Evolutionary conservation across 2,329 filamentous ascomycete species (phyloP).

Genomic region (Colletotrichum phormii): DNA sequence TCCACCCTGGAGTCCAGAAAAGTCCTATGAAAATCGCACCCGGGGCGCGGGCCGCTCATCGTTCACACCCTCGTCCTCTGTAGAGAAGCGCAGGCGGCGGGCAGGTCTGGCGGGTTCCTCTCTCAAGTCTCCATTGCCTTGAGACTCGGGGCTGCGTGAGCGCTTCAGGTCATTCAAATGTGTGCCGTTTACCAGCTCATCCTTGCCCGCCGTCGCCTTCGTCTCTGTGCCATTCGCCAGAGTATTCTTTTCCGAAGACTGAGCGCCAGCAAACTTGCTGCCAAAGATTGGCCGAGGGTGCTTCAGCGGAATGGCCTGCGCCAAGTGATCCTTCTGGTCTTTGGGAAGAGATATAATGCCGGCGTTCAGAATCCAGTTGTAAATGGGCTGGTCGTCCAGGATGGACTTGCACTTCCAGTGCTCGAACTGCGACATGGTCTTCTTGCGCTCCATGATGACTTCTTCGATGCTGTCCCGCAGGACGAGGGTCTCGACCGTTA

Average conservation of each 20-base stretch:
- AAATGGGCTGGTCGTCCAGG: slow-evolving; percentile 68
- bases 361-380: slow-evolving; percentile 69
- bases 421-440: slow-evolving; percentile 78
- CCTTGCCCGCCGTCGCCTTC: background rate
- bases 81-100: slow-evolving; percentile 48
- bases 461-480: slow-evolving; percentile 86
- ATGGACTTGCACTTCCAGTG: slow-evolving; percentile 66
- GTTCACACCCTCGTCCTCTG: background rate
- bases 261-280: slow-evolving; percentile 56
- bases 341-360: slow-evolving; percentile 53
- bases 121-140: slow-evolving; percentile 11
- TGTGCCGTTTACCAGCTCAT: background rate
- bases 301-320: slow-evolving; percentile 61
- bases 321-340: slow-evolving; percentile 47
- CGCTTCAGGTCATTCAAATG: slow-evolving; percentile 42
- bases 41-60: background rate
- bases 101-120: slow-evolving; percentile 42
- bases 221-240: slow-evolving; percentile 42
- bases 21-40: background rate
- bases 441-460: slow-evolving; percentile 79
- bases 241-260: slow-evolving; percentile 60
- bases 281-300: slow-evolving; percentile 64
- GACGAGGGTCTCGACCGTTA: slow-evolving; percentile 88
- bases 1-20: background rate
- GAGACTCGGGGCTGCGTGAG: slow-evolving; percentile 22